Percentiles rank a stretch among this genome's conserved stretches.
Evolutionary conservation across 1,284 basidiomycete species (phyloP).

Genomic region (Naganishia albida): DNA sequence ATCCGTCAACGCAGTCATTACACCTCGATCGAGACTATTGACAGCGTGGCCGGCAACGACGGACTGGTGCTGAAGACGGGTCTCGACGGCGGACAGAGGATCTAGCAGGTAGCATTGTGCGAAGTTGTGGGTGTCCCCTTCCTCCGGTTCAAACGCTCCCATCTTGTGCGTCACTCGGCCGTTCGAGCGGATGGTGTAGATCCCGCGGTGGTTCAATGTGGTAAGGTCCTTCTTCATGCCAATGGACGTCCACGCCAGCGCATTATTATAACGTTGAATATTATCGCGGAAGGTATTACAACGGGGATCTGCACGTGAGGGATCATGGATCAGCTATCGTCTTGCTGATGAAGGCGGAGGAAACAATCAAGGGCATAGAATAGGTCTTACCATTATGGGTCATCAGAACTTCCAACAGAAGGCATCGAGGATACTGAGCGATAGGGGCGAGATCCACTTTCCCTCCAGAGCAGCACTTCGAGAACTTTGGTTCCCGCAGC

Average conservation of each 20-base stretch:
- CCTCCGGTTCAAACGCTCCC: not conserved
- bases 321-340: too few relatives aligned
- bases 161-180: slow-evolving; percentile 3
- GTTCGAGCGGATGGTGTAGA: not conserved
- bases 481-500: too few relatives aligned
- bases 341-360: too few relatives aligned
- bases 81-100: not conserved
- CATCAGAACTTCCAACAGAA: too few relatives aligned
- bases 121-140: not conserved
- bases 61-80: not conserved
- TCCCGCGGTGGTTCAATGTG: not conserved
- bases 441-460: too few relatives aligned
- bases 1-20: not conserved
- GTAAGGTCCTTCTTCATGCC: slow-evolving; percentile 6
- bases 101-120: slow-evolving; percentile 13
- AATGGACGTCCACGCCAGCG: slow-evolving; percentile 5
- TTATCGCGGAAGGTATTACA: not conserved
- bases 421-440: too few relatives aligned
- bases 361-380: too few relatives aligned
- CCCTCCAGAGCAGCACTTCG: too few relatives aligned
- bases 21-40: not conserved
- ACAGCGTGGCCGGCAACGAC: not conserved
- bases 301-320: too few relatives aligned
- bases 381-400: too few relatives aligned
- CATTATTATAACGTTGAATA: slow-evolving; percentile 14